phyloP scores from a whole-genome alignment of 805 yeast species.

The Teunomyces aglyptinius region DNA sequence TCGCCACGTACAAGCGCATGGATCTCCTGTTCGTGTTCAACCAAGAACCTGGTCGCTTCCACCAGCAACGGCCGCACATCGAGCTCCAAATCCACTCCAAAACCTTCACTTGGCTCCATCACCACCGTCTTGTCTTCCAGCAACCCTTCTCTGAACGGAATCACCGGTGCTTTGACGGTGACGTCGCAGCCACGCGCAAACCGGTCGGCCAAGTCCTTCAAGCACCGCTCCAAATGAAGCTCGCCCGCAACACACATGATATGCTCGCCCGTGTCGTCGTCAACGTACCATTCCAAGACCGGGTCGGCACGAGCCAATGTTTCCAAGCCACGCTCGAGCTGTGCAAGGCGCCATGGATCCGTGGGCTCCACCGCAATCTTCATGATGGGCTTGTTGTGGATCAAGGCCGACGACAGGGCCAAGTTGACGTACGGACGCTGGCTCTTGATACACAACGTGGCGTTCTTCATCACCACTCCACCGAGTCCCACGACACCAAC shows the following conservation, averaged over 20 bases:
- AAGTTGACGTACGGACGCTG: constrained; percentile 72
- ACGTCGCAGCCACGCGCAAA: constrained; percentile 86
- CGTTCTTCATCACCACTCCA: constrained; percentile 78
- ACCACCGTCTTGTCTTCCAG: constrained; percentile 43
- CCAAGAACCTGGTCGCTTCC: constrained; percentile 48
- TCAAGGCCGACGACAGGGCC: constrained; percentile 45
- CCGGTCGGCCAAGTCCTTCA: constrained; percentile 84
- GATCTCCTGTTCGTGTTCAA: constrained; percentile 45
- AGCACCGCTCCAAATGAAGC: constrained; percentile 89
- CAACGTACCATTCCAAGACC: constrained; percentile 81
- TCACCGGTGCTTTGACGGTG: constrained; percentile 84
- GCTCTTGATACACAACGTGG: constrained; percentile 59
- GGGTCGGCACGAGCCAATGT: constrained; percentile 89
- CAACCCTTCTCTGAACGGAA: constrained; percentile 90
- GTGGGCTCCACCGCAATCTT: constrained; percentile 95
- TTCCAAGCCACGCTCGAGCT: constrained; percentile 74
- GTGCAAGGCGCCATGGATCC: constrained; percentile 69
- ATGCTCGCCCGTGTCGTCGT: constrained; percentile 85
- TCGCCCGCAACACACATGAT: constrained; percentile 96
- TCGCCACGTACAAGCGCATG: constrained; percentile 27
- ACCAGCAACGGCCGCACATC: constrained; percentile 62
- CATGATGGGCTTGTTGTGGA: constrained; percentile 82
- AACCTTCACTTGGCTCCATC: constrained; percentile 20
- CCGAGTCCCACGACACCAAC: constrained; percentile 93
- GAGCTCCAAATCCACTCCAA: constrained; percentile 40